Evolutionary conservation across 176 grass and related monocot species (phyloP).

Genomic region (Avena atlantica): DNA sequence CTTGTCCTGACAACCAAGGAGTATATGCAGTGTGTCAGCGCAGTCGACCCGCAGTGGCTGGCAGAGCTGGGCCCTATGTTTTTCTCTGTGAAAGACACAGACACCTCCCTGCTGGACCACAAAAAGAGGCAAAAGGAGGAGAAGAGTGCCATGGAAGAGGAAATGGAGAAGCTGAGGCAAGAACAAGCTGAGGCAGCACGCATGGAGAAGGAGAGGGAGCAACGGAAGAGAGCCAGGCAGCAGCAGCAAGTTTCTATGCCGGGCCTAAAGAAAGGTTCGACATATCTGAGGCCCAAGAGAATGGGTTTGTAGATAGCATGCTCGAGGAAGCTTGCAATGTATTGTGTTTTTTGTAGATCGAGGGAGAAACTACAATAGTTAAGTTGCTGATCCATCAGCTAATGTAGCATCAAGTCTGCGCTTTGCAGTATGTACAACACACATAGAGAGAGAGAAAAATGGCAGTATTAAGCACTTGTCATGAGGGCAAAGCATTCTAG

Average conservation of each 20-base stretch:
- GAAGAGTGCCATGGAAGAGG: slow-evolving; percentile 92
- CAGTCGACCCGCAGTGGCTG: slow-evolving; percentile 93
- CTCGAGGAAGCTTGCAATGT: slow-evolving; percentile 12
- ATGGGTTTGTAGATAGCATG: slow-evolving; percentile 65
- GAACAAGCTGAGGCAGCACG: slow-evolving; percentile 71
- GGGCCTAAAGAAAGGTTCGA: slow-evolving; percentile 80
- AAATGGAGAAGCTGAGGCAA: slow-evolving; percentile 91
- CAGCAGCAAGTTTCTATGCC: slow-evolving; percentile 95
- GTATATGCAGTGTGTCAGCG: slow-evolving; percentile 98
- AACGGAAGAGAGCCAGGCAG: slow-evolving; percentile 75
- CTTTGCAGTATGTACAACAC: slow-evolving; percentile 17
- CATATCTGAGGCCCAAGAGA: slow-evolving; percentile 77
- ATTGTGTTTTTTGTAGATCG: slow-evolving; percentile 26
- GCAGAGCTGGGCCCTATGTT: slow-evolving; percentile 97
- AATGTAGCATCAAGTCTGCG: slow-evolving; percentile 16
- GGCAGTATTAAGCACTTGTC: not conserved
- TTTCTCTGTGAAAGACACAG: slow-evolving; percentile 88
- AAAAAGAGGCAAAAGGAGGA: slow-evolving; percentile 95
- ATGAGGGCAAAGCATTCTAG: not conserved
- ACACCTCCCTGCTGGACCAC: slow-evolving; percentile 88
- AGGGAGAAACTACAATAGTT: slow-evolving; percentile 27
- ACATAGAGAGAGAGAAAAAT: not conserved
- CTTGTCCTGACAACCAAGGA: slow-evolving; percentile 95
- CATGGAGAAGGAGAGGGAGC: slow-evolving; percentile 67
- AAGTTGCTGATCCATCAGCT: slow-evolving; percentile 24